A percentile compares a stretch with the other conserved stretches of the same genome.
Conservation (phyloP, 2,329 filamentous ascomycete genomes). For the Macroventuria anomochaeta region DNA sequence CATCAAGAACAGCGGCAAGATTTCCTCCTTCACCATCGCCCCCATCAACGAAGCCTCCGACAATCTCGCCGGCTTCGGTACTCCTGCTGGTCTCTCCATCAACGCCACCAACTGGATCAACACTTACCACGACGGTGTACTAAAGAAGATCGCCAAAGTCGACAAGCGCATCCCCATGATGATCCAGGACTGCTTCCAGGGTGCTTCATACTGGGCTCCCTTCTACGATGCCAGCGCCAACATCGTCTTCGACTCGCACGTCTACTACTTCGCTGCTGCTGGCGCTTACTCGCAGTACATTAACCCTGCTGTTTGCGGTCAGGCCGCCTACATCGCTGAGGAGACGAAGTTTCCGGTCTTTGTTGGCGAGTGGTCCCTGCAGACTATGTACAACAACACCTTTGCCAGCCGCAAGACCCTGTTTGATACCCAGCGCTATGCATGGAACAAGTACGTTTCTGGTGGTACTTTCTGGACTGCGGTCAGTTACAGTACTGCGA, state of each 20-base stretch:
- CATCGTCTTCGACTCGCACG: constrained; percentile 13
- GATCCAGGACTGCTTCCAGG: constrained; percentile 22
- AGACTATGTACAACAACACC: constrained; percentile 16
- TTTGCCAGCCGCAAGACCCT: constrained; percentile 4
- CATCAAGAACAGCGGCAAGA: constrained; percentile 35
- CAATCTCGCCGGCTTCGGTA: constrained; percentile 40
- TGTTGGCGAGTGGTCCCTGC: constrained; percentile 16
- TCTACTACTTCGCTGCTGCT: constrained; percentile 11
- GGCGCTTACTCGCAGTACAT: constrained; percentile 4
- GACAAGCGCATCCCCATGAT: constrained; percentile 20
- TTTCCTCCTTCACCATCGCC: constrained; percentile 41
- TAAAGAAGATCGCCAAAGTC: constrained; percentile 22
- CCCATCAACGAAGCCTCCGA: constrained; percentile 50
- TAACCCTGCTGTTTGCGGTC: constrained; percentile 2
- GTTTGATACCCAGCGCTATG: constrained; percentile 11
- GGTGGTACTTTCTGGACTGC: constrained; percentile 15
- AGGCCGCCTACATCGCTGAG: neutral
- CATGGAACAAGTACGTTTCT: constrained; percentile 11
- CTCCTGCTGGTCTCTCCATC: constrained; percentile 35
- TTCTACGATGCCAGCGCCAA: neutral
- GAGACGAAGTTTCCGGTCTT: constrained; percentile 13
- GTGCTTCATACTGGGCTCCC: constrained; percentile 22
- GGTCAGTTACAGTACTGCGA: neutral
- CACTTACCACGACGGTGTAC: constrained; percentile 38
- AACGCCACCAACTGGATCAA: constrained; percentile 40